Evolutionary conservation across 768 basidiomycete genomes (phyloP), one percentile per base, ranked within the genome.

Genomic region (Boletales sp.): DNA sequence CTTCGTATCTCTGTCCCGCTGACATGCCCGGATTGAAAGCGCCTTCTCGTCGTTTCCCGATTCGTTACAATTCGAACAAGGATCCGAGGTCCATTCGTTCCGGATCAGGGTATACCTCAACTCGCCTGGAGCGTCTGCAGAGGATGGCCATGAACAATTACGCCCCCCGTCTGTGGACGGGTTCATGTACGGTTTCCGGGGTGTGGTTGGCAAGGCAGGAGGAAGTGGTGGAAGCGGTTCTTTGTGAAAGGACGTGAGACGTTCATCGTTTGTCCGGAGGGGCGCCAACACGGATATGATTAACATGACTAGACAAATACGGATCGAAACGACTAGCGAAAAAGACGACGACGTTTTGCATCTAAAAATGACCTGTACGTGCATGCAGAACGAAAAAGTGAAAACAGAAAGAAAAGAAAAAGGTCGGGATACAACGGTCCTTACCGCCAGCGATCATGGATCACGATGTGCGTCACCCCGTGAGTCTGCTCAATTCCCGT

Each of bases 11-110:
- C 46, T 32, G 32, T 44, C 15, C 7, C 5, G 41, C 49, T 55
- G 46, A 64, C 48, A 48, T 33, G 7, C 18, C 39, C 25, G 17
- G 9, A 25, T 19, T 19, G 32, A 3, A 44, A 96, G 94, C 48
- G 90, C 93, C 2, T 97, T 97, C 66, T 90, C 88, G 8, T 83
- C 91, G 1, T 93, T 97, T 60, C 94, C 94, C 0, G 94, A 97
- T 62, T 92, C 92, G 0, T 70, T 83, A 2, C 83, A 90, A 48
- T 91, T 91, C 50, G 84, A 89, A 41, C 85, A 94, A 63, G 92
- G 92, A 7, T 82, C 83, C 0, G 84, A 90, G 61, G 75, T 78
- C 2, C 92, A 95, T 66, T 92, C 90, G 0, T 95, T 95, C 72
- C 84, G 93, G 44, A 80, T 95, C 46, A 82, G 90, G 44, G 77